Percentiles rank a stretch among this genome's conserved stretches.
phyloP scores from a whole-genome alignment of 1,284 basidiomycete species.

The Xerocomus nothofagi region DNA sequence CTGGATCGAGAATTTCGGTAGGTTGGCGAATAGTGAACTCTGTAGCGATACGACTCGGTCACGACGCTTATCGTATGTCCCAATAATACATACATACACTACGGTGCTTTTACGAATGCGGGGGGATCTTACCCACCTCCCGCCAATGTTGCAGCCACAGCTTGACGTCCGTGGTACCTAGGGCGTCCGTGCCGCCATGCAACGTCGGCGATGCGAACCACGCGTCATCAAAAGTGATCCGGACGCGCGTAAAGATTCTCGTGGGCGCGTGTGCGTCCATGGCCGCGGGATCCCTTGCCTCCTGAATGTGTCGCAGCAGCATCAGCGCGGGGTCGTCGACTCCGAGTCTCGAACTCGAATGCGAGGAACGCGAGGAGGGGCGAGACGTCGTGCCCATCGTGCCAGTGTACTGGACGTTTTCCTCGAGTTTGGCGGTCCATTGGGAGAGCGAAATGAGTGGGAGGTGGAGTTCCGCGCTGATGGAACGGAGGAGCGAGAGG shows the following conservation, averaged over 20 bases:
- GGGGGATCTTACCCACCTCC: constrained; percentile 7
- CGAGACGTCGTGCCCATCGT: not conserved
- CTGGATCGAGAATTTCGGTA: too few species aligned
- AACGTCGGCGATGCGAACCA: constrained; percentile 7
- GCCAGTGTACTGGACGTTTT: constrained; percentile 10
- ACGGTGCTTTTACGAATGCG: not conserved
- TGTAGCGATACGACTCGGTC: too few species aligned
- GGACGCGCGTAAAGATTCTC: constrained; percentile 8
- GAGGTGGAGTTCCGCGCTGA: constrained; percentile 13
- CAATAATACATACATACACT: not conserved
- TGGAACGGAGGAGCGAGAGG: constrained; percentile 12
- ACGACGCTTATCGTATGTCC: too few species aligned
- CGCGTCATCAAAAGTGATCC: not conserved
- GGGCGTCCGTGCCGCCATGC: not conserved
- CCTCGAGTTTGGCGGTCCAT: constrained; percentile 19
- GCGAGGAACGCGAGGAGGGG: not conserved
- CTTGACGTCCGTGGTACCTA: constrained; percentile 8
- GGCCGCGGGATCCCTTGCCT: not conserved
- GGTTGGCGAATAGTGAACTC: too few species aligned
- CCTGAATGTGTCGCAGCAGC: constrained; percentile 13
- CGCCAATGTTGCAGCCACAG: constrained; percentile 18
- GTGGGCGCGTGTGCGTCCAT: not conserved
- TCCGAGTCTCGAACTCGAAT: too few species aligned
- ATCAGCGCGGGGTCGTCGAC: constrained; percentile 5
- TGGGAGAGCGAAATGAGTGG: constrained; percentile 18